Conservation (phyloP, 2,329 filamentous ascomycete genomes). For the Penicillium aurantiogriseum region DNA sequence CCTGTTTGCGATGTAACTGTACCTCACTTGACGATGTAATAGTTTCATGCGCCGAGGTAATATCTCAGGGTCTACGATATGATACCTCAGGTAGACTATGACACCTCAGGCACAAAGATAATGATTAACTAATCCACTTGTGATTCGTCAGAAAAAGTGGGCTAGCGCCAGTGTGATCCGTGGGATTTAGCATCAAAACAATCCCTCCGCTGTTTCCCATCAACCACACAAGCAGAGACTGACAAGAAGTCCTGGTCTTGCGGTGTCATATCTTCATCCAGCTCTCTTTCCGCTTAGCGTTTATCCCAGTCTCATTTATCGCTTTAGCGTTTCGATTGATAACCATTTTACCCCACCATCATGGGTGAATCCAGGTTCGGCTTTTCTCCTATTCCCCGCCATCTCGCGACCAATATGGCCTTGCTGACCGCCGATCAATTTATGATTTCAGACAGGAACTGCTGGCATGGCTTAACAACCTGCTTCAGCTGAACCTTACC, state of each 20-base stretch:
- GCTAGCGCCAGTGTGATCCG: constrained; percentile 25
- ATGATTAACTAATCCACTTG: constrained; percentile 52
- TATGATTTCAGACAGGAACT: constrained; percentile 75
- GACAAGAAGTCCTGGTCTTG: constrained; percentile 16
- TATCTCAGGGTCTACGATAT: background rate
- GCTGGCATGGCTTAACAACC: constrained; percentile 93
- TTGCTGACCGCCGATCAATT: constrained; percentile 11
- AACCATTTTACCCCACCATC: constrained; percentile 47
- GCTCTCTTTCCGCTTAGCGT: constrained; percentile 4
- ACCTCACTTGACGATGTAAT: background rate
- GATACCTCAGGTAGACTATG: background rate
- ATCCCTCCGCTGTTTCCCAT: constrained; percentile 64
- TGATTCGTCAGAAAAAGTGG: constrained; percentile 19
- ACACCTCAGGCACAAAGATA: constrained; percentile 16
- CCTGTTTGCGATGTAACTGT: background rate
- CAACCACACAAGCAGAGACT: constrained; percentile 21
- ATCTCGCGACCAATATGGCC: constrained; percentile 11
- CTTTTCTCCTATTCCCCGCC: constrained; percentile 18
- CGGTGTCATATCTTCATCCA: constrained; percentile 1
- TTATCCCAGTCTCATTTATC: constrained; percentile 4
- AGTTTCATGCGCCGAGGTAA: background rate
- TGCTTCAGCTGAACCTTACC: constrained; percentile 95
- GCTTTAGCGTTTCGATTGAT: constrained; percentile 5
- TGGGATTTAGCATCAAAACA: constrained; percentile 54
- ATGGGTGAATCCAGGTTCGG: constrained; percentile 66